phyloP scores from a whole-genome alignment of 2,329 filamentous ascomycete genomes.

The Colletotrichum sublineola region DNA sequence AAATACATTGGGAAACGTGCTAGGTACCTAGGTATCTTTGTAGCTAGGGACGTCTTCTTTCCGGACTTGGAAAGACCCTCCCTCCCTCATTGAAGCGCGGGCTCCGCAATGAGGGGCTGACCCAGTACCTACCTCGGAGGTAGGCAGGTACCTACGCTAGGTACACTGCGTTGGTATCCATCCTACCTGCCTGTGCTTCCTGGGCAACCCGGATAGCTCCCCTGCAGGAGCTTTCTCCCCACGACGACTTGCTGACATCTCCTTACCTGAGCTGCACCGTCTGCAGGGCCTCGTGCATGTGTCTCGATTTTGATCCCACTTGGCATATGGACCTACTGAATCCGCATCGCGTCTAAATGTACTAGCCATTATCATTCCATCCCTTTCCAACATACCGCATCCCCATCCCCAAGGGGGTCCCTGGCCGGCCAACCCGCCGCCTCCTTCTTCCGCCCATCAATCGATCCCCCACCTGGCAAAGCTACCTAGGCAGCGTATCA shows the following conservation, averaged over 20 bases:
- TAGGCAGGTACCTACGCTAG: not conserved
- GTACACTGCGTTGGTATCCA: not conserved
- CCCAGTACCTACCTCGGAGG: not conserved
- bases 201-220: not conserved
- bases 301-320: conserved; percentile 13
- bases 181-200: not conserved
- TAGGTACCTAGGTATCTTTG: no score
- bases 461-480: not conserved
- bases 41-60: not conserved
- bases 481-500: conserved; percentile 6
- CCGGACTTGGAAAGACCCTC: not conserved
- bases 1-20: not conserved
- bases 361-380: conserved; percentile 16
- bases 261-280: conserved; percentile 17
- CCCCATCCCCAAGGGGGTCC: not conserved
- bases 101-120: not conserved
- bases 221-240: not conserved
- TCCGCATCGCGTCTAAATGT: conserved; percentile 14
- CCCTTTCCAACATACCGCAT: not conserved
- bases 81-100: conserved; percentile 1
- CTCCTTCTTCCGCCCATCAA: not conserved
- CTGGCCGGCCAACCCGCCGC: not conserved
- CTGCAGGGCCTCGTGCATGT: not conserved
- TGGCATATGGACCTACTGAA: conserved; percentile 16
- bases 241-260: conserved; percentile 5